A percentile compares a stretch with the other conserved stretches of the same genome.
phyloP scores from a whole-genome alignment of 768 basidiomycete species.

The Collybia sordida region DNA sequence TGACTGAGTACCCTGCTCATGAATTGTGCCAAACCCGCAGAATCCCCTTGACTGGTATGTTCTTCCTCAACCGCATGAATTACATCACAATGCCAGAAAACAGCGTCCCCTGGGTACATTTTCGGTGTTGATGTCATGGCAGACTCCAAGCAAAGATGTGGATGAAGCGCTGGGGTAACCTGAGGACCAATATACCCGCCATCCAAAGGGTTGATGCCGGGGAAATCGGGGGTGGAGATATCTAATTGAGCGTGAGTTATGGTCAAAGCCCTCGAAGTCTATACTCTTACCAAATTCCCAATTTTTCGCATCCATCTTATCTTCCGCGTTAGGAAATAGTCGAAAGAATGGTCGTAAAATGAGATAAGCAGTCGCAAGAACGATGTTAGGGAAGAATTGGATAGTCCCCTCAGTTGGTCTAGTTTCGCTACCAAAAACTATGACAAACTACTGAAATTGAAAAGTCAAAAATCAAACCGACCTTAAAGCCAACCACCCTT shows the following conservation, averaged over 20 bases:
- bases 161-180: constrained; percentile 58
- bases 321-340: constrained; percentile 41
- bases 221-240: constrained; percentile 49
- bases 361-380: constrained; percentile 69
- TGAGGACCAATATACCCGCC: constrained; percentile 42
- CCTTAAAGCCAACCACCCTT: constrained; percentile 76
- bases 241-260: constrained; percentile 29
- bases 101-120: constrained; percentile 74
- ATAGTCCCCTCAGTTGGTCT: constrained; percentile 70
- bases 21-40: constrained; percentile 41
- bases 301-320: constrained; percentile 44
- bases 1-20: neutral
- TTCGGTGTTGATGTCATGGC: constrained; percentile 73
- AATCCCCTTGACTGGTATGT: constrained; percentile 55
- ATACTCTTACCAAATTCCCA: constrained; percentile 48
- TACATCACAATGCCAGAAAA: constrained; percentile 74
- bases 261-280: neutral
- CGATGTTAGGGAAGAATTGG: constrained; percentile 67
- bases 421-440: constrained; percentile 44
- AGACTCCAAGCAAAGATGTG: constrained; percentile 60
- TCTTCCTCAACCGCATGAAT: constrained; percentile 49
- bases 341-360: constrained; percentile 79
- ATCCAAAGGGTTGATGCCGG: constrained; percentile 41
- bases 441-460: neutral
- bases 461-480: constrained; percentile 20